A percentile compares a stretch with the other conserved stretches of the same genome.
These are phyloP conservation scores for Trametes punicea DNA, from an alignment of 768 basidiomycete species.

Conservation along the genomic window DNA sequence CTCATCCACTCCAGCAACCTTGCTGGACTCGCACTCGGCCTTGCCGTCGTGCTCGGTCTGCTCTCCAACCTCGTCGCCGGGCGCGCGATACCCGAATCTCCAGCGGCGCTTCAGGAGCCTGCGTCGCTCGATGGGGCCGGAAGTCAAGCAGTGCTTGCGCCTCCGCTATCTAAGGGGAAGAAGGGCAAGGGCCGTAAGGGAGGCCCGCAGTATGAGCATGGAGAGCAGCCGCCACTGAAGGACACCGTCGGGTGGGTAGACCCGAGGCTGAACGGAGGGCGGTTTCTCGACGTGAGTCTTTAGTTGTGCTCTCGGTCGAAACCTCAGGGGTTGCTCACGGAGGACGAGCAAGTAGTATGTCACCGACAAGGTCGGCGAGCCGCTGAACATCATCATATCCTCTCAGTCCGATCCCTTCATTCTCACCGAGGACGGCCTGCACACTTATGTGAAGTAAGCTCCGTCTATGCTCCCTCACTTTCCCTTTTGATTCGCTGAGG, in stretches of 20 bases:
- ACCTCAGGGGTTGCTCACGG: no score
- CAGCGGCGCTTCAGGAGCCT: not conserved
- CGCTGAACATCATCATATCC: slow-evolving; percentile 81
- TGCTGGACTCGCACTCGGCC: not conserved
- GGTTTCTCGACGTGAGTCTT: slow-evolving; percentile 70
- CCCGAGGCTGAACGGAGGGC: slow-evolving; percentile 70
- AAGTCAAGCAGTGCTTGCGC: not conserved
- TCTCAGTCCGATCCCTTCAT: slow-evolving; percentile 75
- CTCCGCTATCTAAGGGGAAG: not conserved
- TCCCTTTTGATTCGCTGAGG: not conserved
- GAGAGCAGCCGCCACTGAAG: slow-evolving; percentile 27
- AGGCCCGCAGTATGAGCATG: slow-evolving; percentile 24
- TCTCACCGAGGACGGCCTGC: slow-evolving; percentile 71
- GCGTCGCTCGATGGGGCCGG: not conserved
- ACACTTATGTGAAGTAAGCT: slow-evolving; percentile 61
- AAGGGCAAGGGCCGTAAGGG: slow-evolving; percentile 2
- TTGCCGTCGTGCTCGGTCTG: slow-evolving; percentile 1
- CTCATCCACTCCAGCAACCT: not conserved
- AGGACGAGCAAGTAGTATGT: slow-evolving; percentile 51
- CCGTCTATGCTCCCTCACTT: not conserved
- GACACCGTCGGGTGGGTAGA: slow-evolving; percentile 51
- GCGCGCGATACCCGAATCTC: not conserved
- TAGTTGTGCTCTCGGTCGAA: no score
- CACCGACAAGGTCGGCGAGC: slow-evolving; percentile 65
- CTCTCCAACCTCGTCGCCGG: not conserved